Evolutionary conservation across 768 basidiomycete species (phyloP).

Genomic region (Tylopilus balloui): DNA sequence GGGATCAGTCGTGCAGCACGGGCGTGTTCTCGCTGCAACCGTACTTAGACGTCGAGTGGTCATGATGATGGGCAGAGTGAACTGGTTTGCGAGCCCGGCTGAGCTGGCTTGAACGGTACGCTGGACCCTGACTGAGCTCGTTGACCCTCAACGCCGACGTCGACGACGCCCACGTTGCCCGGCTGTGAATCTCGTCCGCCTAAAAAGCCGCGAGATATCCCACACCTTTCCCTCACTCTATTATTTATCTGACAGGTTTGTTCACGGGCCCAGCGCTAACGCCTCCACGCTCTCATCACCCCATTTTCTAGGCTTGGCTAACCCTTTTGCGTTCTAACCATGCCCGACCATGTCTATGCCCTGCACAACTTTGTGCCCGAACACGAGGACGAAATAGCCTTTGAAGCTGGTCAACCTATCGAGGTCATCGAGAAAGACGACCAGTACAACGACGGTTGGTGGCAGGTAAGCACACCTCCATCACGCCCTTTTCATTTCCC

Average conservation of each 20-base stretch:
- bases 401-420: slow-evolving; percentile 81
- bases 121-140: no score
- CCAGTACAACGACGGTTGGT: slow-evolving; percentile 93
- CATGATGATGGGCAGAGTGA: slow-evolving; percentile 13
- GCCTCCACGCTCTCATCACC: no score
- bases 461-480: slow-evolving; percentile 50
- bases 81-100: not conserved
- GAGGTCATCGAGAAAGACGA: slow-evolving; percentile 94
- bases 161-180: slow-evolving; percentile 9
- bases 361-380: slow-evolving; percentile 87
- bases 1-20: slow-evolving; percentile 6
- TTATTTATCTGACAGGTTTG: not conserved
- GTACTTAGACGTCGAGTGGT: slow-evolving; percentile 23
- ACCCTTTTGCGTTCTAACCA: slow-evolving; percentile 24
- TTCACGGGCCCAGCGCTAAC: no score
- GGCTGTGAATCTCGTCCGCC: slow-evolving; percentile 3
- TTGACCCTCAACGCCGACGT: slow-evolving; percentile 9
- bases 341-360: slow-evolving; percentile 85
- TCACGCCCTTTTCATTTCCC: slow-evolving; percentile 5
- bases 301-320: not conserved
- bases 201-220: slow-evolving; percentile 1
- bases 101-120: not conserved
- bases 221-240: no score
- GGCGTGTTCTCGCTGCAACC: not conserved
- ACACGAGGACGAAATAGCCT: slow-evolving; percentile 89